These are phyloP conservation scores for Colletotrichum paranaense DNA, from an alignment of 2,329 filamentous ascomycete genomes.

Conservation along the genomic window DNA sequence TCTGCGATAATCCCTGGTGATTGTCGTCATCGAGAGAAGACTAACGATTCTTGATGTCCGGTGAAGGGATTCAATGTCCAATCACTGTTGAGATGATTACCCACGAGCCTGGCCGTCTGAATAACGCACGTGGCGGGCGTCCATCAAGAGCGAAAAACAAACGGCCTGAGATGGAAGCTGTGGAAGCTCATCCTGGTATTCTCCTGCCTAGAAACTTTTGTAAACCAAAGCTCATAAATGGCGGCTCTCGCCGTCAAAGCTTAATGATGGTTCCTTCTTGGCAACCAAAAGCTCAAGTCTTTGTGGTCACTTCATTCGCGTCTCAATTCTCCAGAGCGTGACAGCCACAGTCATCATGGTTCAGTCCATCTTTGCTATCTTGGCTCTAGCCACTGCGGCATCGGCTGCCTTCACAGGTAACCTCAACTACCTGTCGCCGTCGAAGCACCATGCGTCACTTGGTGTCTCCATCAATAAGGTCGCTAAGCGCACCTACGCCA, in stretches of 20 bases:
- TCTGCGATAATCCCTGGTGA: not conserved
- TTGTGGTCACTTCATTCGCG: too few relatives aligned
- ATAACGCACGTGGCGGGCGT: not conserved
- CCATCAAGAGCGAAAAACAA: not conserved
- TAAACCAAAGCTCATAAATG: not conserved
- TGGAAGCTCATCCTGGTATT: not conserved
- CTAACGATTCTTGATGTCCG: not conserved
- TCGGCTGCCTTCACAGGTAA: constrained; percentile 52
- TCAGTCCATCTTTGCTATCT: not conserved
- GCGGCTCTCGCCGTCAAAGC: not conserved
- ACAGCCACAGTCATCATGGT: not conserved
- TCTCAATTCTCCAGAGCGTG: not conserved
- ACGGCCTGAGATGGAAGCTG: not conserved
- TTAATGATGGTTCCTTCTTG: not conserved
- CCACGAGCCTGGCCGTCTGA: constrained; percentile 19
- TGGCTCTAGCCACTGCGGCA: constrained; percentile 11
- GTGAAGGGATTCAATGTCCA: not conserved
- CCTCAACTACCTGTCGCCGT: constrained; percentile 76
- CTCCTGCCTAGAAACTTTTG: too few relatives aligned
- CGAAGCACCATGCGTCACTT: constrained; percentile 70
- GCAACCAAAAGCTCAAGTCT: not conserved
- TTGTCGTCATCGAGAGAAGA: constrained; percentile 8
- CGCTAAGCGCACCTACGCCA: constrained; percentile 61
- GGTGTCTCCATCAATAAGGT: constrained; percentile 74
- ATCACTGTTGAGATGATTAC: constrained; percentile 14